phyloP scores from a whole-genome alignment of 352 stramenopile genomes.

The Phytophthora pistaciae region DNA sequence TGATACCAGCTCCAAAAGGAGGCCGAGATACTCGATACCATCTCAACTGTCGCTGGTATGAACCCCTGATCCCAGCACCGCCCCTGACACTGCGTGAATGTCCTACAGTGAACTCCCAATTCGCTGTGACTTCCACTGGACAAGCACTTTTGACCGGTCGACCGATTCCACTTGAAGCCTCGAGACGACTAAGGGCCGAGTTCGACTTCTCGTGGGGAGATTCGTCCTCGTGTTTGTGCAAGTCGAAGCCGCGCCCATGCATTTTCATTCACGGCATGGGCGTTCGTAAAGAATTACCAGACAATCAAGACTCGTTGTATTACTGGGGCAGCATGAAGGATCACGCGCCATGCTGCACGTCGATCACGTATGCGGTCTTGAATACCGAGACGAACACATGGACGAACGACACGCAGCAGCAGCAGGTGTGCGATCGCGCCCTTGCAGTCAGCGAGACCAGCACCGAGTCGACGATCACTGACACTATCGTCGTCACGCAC shows the following conservation, averaged over 20 bases:
- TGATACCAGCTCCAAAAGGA: background rate
- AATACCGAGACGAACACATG: constrained; percentile 13
- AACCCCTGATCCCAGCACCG: too few relatives aligned
- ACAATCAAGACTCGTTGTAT: background rate
- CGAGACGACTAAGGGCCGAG: background rate
- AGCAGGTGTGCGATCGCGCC: constrained; percentile 25
- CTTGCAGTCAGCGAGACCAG: constrained; percentile 19
- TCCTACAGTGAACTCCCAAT: too few relatives aligned
- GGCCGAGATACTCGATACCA: background rate
- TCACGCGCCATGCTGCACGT: constrained; percentile 26
- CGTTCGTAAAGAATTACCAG: background rate
- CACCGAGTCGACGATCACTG: constrained; percentile 1
- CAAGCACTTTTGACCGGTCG: background rate
- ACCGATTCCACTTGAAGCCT: background rate
- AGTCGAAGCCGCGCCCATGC: constrained; percentile 1
- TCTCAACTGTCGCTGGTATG: background rate
- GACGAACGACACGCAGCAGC: constrained; percentile 20
- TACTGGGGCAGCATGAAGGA: constrained; percentile 31
- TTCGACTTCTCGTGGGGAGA: background rate
- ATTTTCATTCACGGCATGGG: constrained; percentile 2
- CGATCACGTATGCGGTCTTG: constrained; percentile 20
- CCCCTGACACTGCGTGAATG: too few relatives aligned
- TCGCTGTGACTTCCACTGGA: background rate
- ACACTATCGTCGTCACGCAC: constrained; percentile 29
- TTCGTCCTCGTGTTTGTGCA: background rate